phyloP scores from a whole-genome alignment of 2,329 filamentous ascomycete species.

The Byssoonygena ceratinophila region DNA sequence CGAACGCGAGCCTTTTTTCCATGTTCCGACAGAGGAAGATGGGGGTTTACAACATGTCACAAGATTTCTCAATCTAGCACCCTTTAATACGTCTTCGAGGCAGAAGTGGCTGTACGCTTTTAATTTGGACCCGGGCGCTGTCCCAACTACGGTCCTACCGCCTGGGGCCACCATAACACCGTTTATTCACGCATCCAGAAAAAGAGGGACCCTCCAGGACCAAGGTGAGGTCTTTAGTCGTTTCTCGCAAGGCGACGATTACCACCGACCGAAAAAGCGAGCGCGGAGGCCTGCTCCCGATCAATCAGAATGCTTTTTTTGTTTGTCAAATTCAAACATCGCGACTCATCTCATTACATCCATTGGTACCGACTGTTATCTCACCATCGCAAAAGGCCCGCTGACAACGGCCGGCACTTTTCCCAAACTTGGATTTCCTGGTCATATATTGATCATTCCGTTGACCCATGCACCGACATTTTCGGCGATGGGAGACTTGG shows the following conservation, averaged over 20 bases:
- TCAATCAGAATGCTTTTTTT: constrained; percentile 86
- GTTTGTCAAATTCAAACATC: constrained; percentile 73
- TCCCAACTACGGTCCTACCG: constrained; percentile 52
- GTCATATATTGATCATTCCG: constrained; percentile 85
- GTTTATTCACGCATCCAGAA: constrained; percentile 42
- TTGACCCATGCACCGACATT: constrained; percentile 71
- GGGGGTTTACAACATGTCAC: constrained; percentile 56
- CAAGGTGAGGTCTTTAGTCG: constrained; percentile 31
- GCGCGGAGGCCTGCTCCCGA: constrained; percentile 45
- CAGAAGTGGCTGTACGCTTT: constrained; percentile 56
- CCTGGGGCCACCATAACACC: constrained; percentile 66
- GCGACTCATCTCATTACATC: constrained; percentile 81
- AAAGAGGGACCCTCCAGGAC: constrained; percentile 42
- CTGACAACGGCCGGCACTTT: constrained; percentile 64
- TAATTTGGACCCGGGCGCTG: constrained; percentile 53
- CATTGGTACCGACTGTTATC: constrained; percentile 75
- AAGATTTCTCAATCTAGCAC: constrained; percentile 79
- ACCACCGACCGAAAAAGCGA: constrained; percentile 33
- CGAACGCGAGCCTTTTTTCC: constrained; percentile 87
- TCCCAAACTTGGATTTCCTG: constrained; percentile 61
- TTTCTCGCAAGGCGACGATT: constrained; percentile 30
- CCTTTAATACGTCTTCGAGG: constrained; percentile 64
- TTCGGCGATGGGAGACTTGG: constrained; percentile 51
- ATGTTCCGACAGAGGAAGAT: constrained; percentile 45
- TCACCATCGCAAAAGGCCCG: constrained; percentile 87